A percentile compares a stretch with the other conserved stretches of the same genome.
These are phyloP conservation scores for Phyllosticta citribraziliensis DNA, from an alignment of 2,329 filamentous ascomycete genomes.

Conservation along the genomic window DNA sequence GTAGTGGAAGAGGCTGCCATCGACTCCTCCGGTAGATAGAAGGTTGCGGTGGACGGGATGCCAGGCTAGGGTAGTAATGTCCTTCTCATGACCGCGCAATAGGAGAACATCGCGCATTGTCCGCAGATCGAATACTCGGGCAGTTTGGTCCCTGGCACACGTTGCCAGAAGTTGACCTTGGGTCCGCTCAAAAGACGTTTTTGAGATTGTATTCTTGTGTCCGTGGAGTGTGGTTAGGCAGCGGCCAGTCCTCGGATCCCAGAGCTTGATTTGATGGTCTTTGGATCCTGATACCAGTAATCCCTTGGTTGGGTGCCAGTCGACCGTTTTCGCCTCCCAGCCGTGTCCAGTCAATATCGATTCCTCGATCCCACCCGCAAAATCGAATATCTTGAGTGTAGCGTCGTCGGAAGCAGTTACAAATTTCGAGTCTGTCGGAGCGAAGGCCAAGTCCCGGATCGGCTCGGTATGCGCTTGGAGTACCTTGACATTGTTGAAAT, in stretches of 20 bases:
- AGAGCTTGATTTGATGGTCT: constrained; percentile 93
- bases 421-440: constrained; percentile 90
- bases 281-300: constrained; percentile 93
- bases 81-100: constrained; percentile 89
- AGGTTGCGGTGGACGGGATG: constrained; percentile 86
- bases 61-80: constrained; percentile 86
- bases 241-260: constrained; percentile 87
- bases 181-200: constrained; percentile 79
- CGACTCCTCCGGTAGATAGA: constrained; percentile 80
- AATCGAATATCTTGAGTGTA: constrained; percentile 91
- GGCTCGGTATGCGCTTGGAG: constrained; percentile 85
- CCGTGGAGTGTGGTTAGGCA: constrained; percentile 91
- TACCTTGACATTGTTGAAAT: constrained; percentile 97
- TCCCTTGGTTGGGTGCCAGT: constrained; percentile 96
- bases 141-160: constrained; percentile 85
- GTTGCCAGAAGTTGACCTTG: constrained; percentile 81
- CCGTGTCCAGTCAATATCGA: constrained; percentile 83
- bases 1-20: constrained; percentile 86
- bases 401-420: constrained; percentile 93
- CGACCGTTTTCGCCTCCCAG: constrained; percentile 94
- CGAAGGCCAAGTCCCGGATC: constrained; percentile 84
- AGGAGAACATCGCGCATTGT: constrained; percentile 98
- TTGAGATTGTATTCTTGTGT: constrained; percentile 95
- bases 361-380: constrained; percentile 76
- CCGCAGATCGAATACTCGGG: constrained; percentile 84